Percentiles rank a stretch among this genome's conserved stretches.
These are phyloP conservation scores for Sugiyamaella boreocaroliniensis DNA, from an alignment of 805 yeast species.

Conservation along the genomic window DNA sequence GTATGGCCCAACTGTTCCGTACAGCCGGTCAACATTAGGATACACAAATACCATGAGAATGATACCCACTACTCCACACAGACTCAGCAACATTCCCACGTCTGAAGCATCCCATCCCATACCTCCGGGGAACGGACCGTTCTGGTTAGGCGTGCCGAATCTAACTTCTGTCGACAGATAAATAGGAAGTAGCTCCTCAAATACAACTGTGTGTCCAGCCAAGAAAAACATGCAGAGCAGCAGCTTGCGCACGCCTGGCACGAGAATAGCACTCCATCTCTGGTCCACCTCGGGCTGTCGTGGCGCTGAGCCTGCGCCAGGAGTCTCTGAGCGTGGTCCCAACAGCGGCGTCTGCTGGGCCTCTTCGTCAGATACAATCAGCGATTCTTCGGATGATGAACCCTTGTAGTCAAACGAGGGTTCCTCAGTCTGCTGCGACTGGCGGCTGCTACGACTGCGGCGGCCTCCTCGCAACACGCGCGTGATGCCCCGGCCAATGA, in stretches of 20 bases:
- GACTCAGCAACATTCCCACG: conserved; percentile 46
- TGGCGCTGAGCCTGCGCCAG: not conserved
- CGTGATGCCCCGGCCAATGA: conserved; percentile 36
- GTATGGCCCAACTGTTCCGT: conserved; percentile 41
- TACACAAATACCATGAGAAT: conserved; percentile 43
- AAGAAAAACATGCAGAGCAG: conserved; percentile 19
- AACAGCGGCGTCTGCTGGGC: not conserved
- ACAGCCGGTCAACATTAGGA: conserved; percentile 45
- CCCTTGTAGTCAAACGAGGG: not conserved
- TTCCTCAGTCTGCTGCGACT: not conserved
- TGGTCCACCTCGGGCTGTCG: conserved; percentile 20
- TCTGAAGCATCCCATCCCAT: conserved; percentile 41
- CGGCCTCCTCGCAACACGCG: not conserved
- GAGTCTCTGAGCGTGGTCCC: not conserved
- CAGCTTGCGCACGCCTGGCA: conserved; percentile 14
- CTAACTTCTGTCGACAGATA: conserved; percentile 36
- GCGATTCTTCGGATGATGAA: not conserved
- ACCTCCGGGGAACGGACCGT: conserved; percentile 49
- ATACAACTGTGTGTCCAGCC: conserved; percentile 44
- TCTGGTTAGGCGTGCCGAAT: conserved; percentile 20
- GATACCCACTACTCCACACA: conserved; percentile 50
- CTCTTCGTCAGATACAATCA: not conserved
- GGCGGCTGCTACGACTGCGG: not conserved
- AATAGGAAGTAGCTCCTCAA: conserved; percentile 51
- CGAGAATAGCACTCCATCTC: conserved; percentile 18